Evolutionary conservation across 2,329 filamentous ascomycete genomes (phyloP), one percentile per base, ranked within the genome.

Genomic region (Tolypocladium album): DNA sequence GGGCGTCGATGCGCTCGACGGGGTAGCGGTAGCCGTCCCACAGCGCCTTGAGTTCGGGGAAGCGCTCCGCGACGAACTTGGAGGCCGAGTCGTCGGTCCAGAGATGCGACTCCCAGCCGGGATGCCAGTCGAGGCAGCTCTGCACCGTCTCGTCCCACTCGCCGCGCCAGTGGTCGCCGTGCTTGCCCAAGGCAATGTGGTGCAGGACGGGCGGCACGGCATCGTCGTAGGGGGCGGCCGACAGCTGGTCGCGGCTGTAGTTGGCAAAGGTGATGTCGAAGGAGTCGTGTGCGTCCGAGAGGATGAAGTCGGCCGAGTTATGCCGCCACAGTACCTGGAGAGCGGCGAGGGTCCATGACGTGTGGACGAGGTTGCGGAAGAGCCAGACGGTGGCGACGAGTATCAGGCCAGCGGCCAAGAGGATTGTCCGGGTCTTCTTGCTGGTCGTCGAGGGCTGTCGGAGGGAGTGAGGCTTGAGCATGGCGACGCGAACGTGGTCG

Each of bases 1-100:
- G 87, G 12, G 86, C 78, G 67, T 90, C 87, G 52, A 87, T 85
- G 61, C 86, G 82, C 71, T 89, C 85, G 59, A 90, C 88, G 2
- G 85, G 85, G 68, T 86, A 87, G 36, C 76, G 79, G 73, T 90
- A 90, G 64, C 79, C 79, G 39, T 65, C 60, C 64, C 64, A 66
- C 45, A 64, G 61, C 8, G 66, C 85, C 81, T 65, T 59, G 50
- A 70, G 66, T 60, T 68, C 59, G 47, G 64, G 64, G 42, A 66
- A 66, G 20, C 61, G 62, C 5, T 65, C 64, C 3, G 52, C 60
- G 43, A 66, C 64, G 31, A 66, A 64, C 36, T 58, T 52, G 31
- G 61, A 39, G 7, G 64, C 64, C 20, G 57, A 62, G 1, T 66
- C 64, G 38, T 66, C 64, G 13, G 64, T 66, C 64, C 64, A 66